These are phyloP conservation scores for Tanacetum coccineum DNA, from an alignment of 129 eudicot genomes.

Conservation along the genomic window DNA sequence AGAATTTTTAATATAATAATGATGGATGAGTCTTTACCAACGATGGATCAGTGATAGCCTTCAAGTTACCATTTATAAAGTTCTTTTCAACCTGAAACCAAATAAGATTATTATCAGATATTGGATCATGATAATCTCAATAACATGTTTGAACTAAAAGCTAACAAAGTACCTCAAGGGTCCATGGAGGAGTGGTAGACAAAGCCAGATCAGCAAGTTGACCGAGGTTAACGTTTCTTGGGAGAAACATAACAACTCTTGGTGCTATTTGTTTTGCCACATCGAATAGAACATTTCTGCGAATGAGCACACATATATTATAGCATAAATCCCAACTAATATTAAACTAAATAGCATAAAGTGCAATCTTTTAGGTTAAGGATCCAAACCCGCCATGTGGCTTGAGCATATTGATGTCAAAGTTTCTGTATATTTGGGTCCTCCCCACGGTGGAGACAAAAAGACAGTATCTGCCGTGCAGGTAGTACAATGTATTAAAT, in stretches of 20 bases:
- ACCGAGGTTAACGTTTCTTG: conserved; percentile 65
- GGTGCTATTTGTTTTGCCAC: conserved; percentile 64
- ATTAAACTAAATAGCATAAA: not conserved
- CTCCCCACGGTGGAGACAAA: conserved; percentile 98
- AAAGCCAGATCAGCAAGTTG: conserved; percentile 77
- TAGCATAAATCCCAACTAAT: conserved; percentile 5
- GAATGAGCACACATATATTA: not conserved
- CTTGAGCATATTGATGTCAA: conserved; percentile 82
- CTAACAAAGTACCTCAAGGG: conserved; percentile 54
- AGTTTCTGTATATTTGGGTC: conserved; percentile 71
- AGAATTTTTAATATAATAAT: too few relatives aligned
- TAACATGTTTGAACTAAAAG: not conserved
- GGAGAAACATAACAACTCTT: conserved; percentile 80
- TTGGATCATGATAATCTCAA: not conserved
- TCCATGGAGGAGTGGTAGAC: conserved; percentile 75
- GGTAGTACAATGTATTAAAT: conserved; percentile 7
- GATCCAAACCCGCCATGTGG: conserved; percentile 60
- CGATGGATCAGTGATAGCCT: conserved; percentile 83
- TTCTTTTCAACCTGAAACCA: conserved; percentile 77
- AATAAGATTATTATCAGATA: conserved; percentile 1
- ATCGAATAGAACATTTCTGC: conserved; percentile 61
- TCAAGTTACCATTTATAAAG: conserved; percentile 67
- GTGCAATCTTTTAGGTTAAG: conserved; percentile 14
- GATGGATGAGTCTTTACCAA: too few relatives aligned
- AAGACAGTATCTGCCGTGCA: conserved; percentile 80